Evolutionary conservation across 108 stramenopile species (phyloP).

Genomic region (Skeletonema tropicum): DNA sequence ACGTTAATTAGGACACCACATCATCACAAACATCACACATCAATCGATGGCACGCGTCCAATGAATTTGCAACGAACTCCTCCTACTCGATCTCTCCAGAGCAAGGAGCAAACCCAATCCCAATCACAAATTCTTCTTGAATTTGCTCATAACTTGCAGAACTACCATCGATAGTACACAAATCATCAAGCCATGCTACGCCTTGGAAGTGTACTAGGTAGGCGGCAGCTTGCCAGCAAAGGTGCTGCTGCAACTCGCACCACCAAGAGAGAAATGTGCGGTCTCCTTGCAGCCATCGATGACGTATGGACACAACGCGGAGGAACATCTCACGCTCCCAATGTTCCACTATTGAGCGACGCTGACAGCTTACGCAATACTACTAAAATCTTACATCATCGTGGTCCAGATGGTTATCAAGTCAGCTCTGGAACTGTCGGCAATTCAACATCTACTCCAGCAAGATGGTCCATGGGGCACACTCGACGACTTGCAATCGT

Average conservation of each 20-base stretch:
- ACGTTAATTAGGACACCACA: no score
- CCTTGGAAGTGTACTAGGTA: constrained; percentile 2
- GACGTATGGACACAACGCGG: constrained; percentile 48
- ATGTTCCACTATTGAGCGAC: constrained; percentile 47
- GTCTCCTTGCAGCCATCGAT: constrained; percentile 60
- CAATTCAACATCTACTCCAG: constrained; percentile 12
- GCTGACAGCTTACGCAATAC: constrained; percentile 31
- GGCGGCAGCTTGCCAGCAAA: constrained; percentile 1
- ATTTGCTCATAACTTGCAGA: background rate
- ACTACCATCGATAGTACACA: background rate
- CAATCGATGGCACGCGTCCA: background rate
- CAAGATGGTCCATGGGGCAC: constrained; percentile 55
- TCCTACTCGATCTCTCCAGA: no score
- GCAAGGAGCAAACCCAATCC: no score
- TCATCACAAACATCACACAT: no score
- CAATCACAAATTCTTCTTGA: background rate
- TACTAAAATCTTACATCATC: constrained; percentile 53
- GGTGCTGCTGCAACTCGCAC: background rate
- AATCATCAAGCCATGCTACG: background rate
- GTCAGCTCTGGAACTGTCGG: constrained; percentile 43
- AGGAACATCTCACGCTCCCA: background rate
- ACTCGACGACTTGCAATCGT: constrained; percentile 77
- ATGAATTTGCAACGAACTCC: background rate
- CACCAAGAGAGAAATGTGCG: constrained; percentile 24
- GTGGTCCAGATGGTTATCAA: constrained; percentile 65